Evolutionary conservation across 176 grass and related monocot genomes (phyloP).

Genomic region (Alloteropsis semialata): DNA sequence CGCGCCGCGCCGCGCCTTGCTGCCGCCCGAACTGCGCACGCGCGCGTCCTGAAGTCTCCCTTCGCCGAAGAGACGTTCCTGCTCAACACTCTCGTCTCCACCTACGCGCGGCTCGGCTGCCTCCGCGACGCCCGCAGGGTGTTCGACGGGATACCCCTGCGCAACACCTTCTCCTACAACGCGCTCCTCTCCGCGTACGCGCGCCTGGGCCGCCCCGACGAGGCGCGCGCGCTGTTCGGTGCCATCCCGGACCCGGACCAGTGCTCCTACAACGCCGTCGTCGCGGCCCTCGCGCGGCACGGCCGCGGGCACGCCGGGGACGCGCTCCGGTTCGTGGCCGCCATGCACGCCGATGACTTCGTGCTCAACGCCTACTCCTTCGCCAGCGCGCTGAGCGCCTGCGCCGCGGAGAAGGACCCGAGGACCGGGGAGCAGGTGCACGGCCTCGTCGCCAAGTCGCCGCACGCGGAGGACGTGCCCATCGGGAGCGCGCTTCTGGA

Average conservation of each 20-base stretch:
- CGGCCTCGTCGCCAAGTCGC: slow-evolving; percentile 28
- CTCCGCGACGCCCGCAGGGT: slow-evolving; percentile 41
- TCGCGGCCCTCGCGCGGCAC: slow-evolving; percentile 43
- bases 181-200: slow-evolving; percentile 36
- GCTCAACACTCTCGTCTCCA: slow-evolving; percentile 46
- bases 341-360: slow-evolving; percentile 60
- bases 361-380: slow-evolving; percentile 57
- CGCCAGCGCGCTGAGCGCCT: slow-evolving; percentile 45
- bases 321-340: slow-evolving; percentile 34
- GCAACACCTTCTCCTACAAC: slow-evolving; percentile 53
- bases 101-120: slow-evolving; percentile 41
- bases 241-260: slow-evolving; percentile 47
- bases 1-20: slow-evolving; percentile 13
- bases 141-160: slow-evolving; percentile 41
- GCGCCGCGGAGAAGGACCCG: slow-evolving; percentile 27
- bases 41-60: slow-evolving; percentile 12
- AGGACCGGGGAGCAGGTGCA: slow-evolving; percentile 41
- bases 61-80: slow-evolving; percentile 47
- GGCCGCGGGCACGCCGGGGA: slow-evolving; percentile 21
- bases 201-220: slow-evolving; percentile 23
- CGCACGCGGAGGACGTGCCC: slow-evolving; percentile 31
- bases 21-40: slow-evolving; percentile 14
- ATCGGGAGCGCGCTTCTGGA: slow-evolving; percentile 81
- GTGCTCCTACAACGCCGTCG: slow-evolving; percentile 51
- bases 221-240: slow-evolving; percentile 32